A percentile compares a stretch with the other conserved stretches of the same genome.
Evolutionary conservation across 148 eudicot species (phyloP).

Genomic region (Tetragonia tetragonoides): DNA sequence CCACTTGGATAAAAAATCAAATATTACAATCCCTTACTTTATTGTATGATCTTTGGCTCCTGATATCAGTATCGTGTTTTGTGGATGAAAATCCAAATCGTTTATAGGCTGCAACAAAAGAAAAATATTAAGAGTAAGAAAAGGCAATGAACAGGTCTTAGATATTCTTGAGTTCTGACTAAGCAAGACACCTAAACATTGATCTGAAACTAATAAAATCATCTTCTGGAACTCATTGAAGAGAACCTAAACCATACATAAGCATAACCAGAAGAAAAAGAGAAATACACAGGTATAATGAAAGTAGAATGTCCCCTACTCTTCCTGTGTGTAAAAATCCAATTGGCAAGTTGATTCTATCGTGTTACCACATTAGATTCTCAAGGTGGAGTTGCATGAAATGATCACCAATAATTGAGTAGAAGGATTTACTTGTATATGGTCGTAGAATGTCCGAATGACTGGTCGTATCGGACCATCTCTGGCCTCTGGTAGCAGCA

Average conservation of each 20-base stretch:
- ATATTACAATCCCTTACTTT: conserved; percentile 43
- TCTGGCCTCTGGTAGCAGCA: conserved; percentile 68
- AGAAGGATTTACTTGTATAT: conserved; percentile 52
- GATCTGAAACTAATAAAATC: not conserved
- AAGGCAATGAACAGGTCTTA: not conserved
- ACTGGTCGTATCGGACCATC: conserved; percentile 82
- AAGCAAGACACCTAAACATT: not conserved
- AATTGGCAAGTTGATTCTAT: not conserved
- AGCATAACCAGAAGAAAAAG: not conserved
- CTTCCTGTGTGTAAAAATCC: not conserved
- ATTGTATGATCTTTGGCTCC: conserved; percentile 89
- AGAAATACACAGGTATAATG: not conserved
- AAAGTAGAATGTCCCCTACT: not conserved
- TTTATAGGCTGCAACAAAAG: conserved; percentile 65
- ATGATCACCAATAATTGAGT: not conserved
- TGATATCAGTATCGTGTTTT: conserved; percentile 60
- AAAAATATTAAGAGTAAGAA: conserved; percentile 18
- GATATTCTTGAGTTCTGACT: not conserved
- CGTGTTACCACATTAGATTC: not conserved
- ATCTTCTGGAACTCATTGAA: not conserved
- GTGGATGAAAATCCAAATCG: conserved; percentile 93
- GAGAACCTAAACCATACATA: not conserved
- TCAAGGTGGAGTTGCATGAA: not conserved
- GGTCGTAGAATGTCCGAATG: conserved; percentile 78
- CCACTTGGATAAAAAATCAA: not conserved